Base-by-base conservation (phyloP, 2,329 filamentous ascomycete genomes). In the Teratosphaeria viscida region DNA sequence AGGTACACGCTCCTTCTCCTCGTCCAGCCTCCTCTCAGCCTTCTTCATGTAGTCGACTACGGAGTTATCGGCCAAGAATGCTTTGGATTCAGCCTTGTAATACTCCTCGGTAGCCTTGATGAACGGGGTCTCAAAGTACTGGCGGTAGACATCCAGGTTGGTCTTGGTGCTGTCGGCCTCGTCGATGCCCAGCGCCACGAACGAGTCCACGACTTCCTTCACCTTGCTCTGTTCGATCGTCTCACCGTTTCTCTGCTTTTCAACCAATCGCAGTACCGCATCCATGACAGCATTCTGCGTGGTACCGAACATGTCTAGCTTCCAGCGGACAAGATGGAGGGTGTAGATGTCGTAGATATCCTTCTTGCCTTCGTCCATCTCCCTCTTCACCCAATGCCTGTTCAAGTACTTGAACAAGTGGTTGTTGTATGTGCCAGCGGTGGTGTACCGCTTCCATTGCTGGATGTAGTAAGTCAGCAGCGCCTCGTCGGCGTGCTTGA, bases 31-130 rank as follows among this genome's bases (percentile, higher is more conserved):
- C 52, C 85, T 77, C 76, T 97, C 92, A 0, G 94, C 95, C 82
- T 99, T 99, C 81, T 97, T 97, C 94, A 99, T 97, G 77, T 97
- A 99, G 72, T 99, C 94, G 37, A 99, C 92, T 3, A 99, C 91
- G 64, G 89, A 95, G 73, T 99, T 99, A 74, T 97, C 92, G 11
- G 91, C 89, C 37, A 99, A 85, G 71, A 99, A 99, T 64, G 91
- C 88, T 68, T 90, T 90, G 23, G 94, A 97, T 74, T 99, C 95
- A 54, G 88, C 86, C 67, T 90, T 82, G 74, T 99, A 99, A 77
- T 96, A 99, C 34, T 81, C 77, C 67, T 83, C 85, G 10, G 94
- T 99, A 2, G 91, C 90, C 5, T 82, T 81, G 57, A 99, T 82
- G 81, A 96, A 99, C 0, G 95, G 94, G 68, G 83, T 85, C 77